These are phyloP conservation scores for Papiliotrema laurentii DNA, from an alignment of 1,284 basidiomycete genomes.

Conservation along the genomic window DNA sequence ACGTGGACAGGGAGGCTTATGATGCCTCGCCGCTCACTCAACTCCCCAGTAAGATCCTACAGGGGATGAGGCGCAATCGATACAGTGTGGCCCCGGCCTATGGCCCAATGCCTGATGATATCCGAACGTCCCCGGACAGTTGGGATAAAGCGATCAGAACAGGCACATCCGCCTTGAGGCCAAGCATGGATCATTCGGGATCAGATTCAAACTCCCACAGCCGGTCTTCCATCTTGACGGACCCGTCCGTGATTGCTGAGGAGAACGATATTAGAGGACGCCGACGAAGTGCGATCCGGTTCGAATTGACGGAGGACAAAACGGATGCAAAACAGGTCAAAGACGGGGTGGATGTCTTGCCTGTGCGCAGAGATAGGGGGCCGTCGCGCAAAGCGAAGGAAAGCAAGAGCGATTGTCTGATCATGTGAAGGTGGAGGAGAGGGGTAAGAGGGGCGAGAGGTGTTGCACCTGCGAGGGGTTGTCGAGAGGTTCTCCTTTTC, in stretches of 20 bases:
- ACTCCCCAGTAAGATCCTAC: conserved; percentile 16
- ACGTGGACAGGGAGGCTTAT: conserved; percentile 10
- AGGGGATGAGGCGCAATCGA: conserved; percentile 19
- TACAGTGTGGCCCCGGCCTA: conserved; percentile 3
- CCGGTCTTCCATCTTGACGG: conserved; percentile 4
- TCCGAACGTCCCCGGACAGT: neutral
- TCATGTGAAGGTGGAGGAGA: conserved; percentile 10
- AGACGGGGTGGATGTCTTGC: neutral
- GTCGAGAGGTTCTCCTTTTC: neutral
- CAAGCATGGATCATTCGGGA: conserved; percentile 7
- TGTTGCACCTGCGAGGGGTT: neutral
- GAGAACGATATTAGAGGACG: conserved; percentile 1
- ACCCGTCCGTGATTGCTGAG: neutral
- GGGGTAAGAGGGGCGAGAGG: neutral
- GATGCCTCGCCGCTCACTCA: conserved; percentile 7
- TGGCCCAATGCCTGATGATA: conserved; percentile 7
- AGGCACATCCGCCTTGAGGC: neutral
- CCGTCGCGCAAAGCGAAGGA: conserved; percentile 11
- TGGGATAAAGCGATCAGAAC: conserved; percentile 4
- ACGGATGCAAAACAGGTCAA: neutral
- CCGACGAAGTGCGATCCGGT: conserved; percentile 5
- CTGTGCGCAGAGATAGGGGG: conserved; percentile 1
- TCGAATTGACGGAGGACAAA: neutral
- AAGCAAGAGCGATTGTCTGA: conserved; percentile 24
- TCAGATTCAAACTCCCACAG: neutral